Evolutionary conservation across 106 monocot genomes (phyloP).

Genomic region (Dendrobium chrysotoxum): DNA sequence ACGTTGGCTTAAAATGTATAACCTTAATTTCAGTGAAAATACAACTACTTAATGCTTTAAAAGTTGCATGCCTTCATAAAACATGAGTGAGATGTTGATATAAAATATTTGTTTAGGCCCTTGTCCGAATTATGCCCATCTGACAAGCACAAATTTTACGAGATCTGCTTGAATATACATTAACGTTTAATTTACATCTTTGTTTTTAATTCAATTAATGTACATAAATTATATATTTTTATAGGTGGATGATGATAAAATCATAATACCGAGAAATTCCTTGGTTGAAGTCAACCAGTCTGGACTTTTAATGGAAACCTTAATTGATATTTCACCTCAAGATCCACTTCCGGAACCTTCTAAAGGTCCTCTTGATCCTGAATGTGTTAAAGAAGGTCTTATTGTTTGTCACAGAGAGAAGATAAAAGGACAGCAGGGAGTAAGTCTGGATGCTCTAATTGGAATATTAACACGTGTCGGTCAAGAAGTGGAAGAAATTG

Average conservation of each 20-base stretch:
- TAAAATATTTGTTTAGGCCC: not conserved
- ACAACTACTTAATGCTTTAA: no score
- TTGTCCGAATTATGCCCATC: not conserved
- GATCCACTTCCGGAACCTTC: conserved; percentile 77
- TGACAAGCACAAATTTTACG: not conserved
- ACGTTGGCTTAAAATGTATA: no score
- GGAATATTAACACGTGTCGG: conserved; percentile 83
- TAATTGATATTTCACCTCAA: conserved; percentile 80
- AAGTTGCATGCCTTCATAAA: no score
- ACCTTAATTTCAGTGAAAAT: no score
- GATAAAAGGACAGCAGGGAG: conserved; percentile 72
- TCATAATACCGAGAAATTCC: conserved; percentile 77
- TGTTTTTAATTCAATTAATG: not conserved
- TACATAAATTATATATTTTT: not conserved
- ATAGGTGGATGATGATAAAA: conserved; percentile 87
- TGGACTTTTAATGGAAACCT: conserved; percentile 93
- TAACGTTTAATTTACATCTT: not conserved
- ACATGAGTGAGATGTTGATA: no score
- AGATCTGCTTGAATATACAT: not conserved
- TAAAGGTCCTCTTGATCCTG: conserved; percentile 57
- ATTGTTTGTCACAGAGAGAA: conserved; percentile 75
- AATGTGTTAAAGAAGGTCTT: conserved; percentile 65
- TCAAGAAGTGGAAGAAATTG: conserved; percentile 75
- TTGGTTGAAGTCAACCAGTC: conserved; percentile 87
- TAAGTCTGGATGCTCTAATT: conserved; percentile 84